Evolutionary conservation across 495 filamentous ascomycete genomes (phyloP), one percentile per base, ranked within the genome.

Genomic region (Penicillium paxilli): DNA sequence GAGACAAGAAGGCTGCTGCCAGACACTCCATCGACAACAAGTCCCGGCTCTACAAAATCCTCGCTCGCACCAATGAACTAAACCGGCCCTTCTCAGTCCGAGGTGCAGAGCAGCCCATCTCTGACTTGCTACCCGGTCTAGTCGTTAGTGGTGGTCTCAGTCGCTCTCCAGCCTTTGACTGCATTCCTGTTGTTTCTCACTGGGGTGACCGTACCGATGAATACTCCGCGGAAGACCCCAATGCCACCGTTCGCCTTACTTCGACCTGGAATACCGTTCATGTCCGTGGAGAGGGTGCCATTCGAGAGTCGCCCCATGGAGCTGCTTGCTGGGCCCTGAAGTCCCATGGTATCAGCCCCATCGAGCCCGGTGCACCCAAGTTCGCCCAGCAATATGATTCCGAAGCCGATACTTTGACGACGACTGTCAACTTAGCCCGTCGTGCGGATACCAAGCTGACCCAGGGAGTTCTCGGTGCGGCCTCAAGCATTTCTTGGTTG

Each of bases 141-240:
- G 42, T 54, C 44, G 51, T 54, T 14, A 54, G 42, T 21, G 51
- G 51, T 47, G 51, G 51, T n/a, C 32, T 54, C 2, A 54, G 51
- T 54, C 51, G 51, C 51, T 54, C 51, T 11, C 51, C 51, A 5
- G 51, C 51, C 47, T 54, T 54, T 21, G 51, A 54, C 28, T 54
- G 51, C n/a, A 33, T 38, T n/a, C 51, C 51, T 14, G 44, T 46
- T 20, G 51, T 54, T 12, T 54, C 51, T 22, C 51, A 54, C 16
- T 54, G 51, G 51, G 51, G 51, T 26, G 51, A 54, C 1, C 51
- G 51, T 37, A 54, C 51, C 16, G 51, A 28, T 11, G 51, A 54
- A 12, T 30, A 14, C 23, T 46, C 51, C 2, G 51, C 51, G 6
- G 42, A 46, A 14, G 51, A 54, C 12, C 51, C 51, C 16, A 23